Percentiles rank a stretch among this genome's conserved stretches.
phyloP scores from a whole-genome alignment of 805 yeast genomes.

The Lachancea mirantina region DNA sequence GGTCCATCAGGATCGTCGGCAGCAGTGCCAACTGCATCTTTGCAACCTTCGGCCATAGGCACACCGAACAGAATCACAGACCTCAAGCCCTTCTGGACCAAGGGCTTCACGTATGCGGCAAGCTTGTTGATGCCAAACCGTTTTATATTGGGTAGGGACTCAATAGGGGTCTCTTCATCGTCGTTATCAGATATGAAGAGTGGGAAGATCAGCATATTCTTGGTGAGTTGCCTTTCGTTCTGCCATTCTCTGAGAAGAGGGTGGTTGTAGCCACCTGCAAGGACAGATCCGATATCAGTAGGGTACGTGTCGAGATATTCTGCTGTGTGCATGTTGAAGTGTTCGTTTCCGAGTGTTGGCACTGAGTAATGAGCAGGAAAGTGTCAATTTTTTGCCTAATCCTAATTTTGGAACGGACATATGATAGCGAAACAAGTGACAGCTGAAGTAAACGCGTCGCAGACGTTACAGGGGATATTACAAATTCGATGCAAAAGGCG shows the following conservation, averaged over 20 bases:
- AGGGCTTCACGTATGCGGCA: constrained; percentile 57
- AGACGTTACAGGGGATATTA: too few species aligned
- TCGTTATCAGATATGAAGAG: constrained; percentile 74
- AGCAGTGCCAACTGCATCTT: constrained; percentile 76
- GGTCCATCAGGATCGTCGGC: constrained; percentile 98
- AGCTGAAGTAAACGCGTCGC: background rate
- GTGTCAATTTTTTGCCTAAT: background rate
- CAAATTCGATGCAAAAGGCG: background rate
- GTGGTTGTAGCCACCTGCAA: constrained; percentile 93
- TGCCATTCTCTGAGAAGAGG: constrained; percentile 91
- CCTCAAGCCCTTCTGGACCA: constrained; percentile 74
- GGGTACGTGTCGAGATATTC: constrained; percentile 54
- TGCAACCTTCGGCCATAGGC: constrained; percentile 63
- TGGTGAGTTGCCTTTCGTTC: constrained; percentile 69
- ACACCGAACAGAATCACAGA: constrained; percentile 92
- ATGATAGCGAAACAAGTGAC: too few species aligned
- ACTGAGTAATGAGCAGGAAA: background rate
- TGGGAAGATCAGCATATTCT: constrained; percentile 89
- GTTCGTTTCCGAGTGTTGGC: background rate
- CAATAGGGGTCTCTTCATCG: constrained; percentile 70
- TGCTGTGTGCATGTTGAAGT: constrained; percentile 56
- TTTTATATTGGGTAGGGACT: constrained; percentile 80
- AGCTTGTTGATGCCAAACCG: constrained; percentile 79
- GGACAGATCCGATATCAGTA: constrained; percentile 62
- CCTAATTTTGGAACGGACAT: too few species aligned